Percentiles rank a stretch among this genome's conserved stretches.
Evolutionary conservation across 495 filamentous ascomycete genomes (phyloP).

Genomic region (Friedmanniomyces endolithicus): DNA sequence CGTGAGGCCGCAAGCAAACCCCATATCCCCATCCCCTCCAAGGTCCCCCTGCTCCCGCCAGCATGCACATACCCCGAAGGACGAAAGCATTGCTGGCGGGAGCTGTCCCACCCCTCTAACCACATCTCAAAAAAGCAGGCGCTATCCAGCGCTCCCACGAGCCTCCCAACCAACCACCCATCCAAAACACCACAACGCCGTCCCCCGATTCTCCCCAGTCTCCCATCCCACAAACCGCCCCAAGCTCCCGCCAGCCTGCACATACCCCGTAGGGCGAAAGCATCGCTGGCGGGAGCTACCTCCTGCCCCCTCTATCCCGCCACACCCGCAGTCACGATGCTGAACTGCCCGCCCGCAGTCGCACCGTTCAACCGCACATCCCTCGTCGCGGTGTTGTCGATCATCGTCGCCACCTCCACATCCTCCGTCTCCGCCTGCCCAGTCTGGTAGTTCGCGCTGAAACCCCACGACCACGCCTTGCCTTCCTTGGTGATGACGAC

Average conservation of each 20-base stretch:
- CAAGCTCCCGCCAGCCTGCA: neutral
- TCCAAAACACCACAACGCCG: neutral
- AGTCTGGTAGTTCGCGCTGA: constrained; percentile 54
- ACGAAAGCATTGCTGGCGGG: neutral
- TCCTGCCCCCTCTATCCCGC: neutral
- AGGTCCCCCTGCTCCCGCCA: neutral
- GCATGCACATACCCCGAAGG: constrained; percentile 1
- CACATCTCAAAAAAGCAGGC: neutral
- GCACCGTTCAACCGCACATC: constrained; percentile 46
- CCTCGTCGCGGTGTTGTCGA: constrained; percentile 50
- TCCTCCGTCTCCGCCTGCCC: constrained; percentile 45
- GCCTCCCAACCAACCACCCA: neutral
- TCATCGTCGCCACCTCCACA: constrained; percentile 43
- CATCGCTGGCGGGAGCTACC: neutral
- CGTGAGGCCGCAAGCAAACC: neutral
- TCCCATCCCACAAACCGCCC: no score
- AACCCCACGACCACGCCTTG: constrained; percentile 58
- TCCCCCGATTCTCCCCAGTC: no score
- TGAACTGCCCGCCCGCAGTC: constrained; percentile 55
- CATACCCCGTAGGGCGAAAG: constrained; percentile 2
- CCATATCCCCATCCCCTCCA: neutral
- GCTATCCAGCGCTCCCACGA: neutral
- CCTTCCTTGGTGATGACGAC: constrained; percentile 49
- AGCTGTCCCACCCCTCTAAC: neutral
- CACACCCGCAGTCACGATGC: constrained; percentile 39